These are phyloP conservation scores for Knoxia roxburghii DNA, from an alignment of 257 asterid genomes.

Conservation along the genomic window DNA sequence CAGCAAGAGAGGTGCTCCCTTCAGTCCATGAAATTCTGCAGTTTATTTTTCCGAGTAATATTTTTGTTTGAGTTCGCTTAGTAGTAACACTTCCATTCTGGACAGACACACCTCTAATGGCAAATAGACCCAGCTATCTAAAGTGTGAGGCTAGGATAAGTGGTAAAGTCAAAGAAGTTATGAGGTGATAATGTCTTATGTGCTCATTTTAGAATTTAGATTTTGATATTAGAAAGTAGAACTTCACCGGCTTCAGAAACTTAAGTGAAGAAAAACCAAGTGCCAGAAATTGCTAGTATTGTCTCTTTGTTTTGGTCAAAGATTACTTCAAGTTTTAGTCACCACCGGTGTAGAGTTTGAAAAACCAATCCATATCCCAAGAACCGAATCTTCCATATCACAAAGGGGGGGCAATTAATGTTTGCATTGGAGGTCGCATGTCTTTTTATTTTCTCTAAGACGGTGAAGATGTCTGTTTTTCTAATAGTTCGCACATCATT, in stretches of 20 bases:
- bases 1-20: constrained; percentile 25
- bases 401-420: constrained; percentile 75
- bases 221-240: no score
- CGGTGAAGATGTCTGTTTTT: constrained; percentile 99
- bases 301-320: constrained; percentile 9
- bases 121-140: constrained; percentile 5
- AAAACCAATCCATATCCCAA: constrained; percentile 77
- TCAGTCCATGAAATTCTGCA: constrained; percentile 13
- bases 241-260: no score
- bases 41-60: constrained; percentile 7
- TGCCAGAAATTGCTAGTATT: constrained; percentile 4
- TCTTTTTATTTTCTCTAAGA: constrained; percentile 70
- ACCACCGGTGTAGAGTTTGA: constrained; percentile 38
- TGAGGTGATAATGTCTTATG: no score
- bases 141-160: background rate
- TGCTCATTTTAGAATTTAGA: no score
- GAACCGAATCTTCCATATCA: constrained; percentile 90
- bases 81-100: background rate
- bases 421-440: constrained; percentile 68
- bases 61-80: constrained; percentile 9
- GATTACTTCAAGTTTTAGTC: constrained; percentile 14
- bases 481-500: constrained; percentile 42
- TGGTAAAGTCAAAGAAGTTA: no score
- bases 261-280: no score
- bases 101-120: constrained; percentile 10